A percentile compares a stretch with the other conserved stretches of the same genome.
These are phyloP conservation scores for Penicillium sp. DNA, from an alignment of 2,329 filamentous ascomycete species.

Conservation along the genomic window DNA sequence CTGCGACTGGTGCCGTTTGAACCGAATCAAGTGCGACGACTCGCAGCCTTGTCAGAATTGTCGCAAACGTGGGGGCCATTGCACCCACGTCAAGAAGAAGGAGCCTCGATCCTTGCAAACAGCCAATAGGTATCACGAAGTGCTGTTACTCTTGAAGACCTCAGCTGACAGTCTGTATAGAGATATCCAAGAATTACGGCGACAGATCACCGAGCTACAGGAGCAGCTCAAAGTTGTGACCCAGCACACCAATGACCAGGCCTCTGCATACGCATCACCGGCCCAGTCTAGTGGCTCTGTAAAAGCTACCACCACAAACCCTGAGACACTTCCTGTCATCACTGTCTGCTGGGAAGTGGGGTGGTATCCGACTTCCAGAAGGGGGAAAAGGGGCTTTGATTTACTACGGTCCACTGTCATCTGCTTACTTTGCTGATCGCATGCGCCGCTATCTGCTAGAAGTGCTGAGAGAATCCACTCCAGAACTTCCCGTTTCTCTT, in stretches of 20 bases:
- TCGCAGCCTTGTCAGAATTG: conserved; percentile 36
- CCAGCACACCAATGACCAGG: neutral
- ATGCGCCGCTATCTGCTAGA: neutral
- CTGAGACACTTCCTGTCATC: neutral
- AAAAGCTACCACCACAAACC: neutral
- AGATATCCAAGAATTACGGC: neutral
- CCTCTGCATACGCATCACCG: neutral
- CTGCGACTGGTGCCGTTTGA: conserved; percentile 38
- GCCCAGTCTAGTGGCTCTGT: neutral
- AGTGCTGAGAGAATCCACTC: neutral
- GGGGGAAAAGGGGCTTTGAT: neutral
- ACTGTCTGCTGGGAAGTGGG: neutral
- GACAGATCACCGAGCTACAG: neutral
- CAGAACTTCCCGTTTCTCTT: neutral
- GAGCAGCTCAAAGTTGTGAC: neutral
- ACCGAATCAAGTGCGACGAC: conserved; percentile 39
- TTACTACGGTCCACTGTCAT: neutral
- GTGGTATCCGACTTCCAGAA: neutral
- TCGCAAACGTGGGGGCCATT: conserved; percentile 26
- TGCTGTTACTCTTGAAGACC: neutral
- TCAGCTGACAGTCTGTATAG: neutral
- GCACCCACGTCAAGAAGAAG: conserved; percentile 26
- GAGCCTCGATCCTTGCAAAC: neutral
- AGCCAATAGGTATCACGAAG: neutral
- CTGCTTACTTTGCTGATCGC: neutral